Evolutionary conservation across 2,329 filamentous ascomycete genomes (phyloP).

Genomic region (Pseudonectria foliicola): DNA sequence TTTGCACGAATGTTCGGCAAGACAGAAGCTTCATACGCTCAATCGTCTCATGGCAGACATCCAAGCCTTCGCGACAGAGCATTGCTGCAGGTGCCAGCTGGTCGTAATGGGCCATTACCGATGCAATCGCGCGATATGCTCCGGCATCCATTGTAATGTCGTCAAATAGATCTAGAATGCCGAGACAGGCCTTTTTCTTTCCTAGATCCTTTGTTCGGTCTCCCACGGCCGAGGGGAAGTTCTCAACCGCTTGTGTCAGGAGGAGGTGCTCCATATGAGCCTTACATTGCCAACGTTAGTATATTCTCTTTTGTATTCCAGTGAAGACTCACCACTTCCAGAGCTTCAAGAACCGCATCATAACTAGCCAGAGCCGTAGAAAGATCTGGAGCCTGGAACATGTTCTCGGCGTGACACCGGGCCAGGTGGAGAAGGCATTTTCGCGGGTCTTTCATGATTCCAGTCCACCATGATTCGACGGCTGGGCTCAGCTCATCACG

Average conservation of each 20-base stretch:
- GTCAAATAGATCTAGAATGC: conserved; percentile 13
- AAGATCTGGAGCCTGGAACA: conserved; percentile 9
- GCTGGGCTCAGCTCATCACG: conserved; percentile 5
- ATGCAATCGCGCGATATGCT: conserved; percentile 15
- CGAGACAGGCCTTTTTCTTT: conserved; percentile 8
- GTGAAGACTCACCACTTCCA: conserved; percentile 9
- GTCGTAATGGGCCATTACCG: conserved; percentile 10
- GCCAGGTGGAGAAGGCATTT: conserved; percentile 11
- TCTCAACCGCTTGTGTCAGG: conserved; percentile 7
- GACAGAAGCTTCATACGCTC: conserved; percentile 12
- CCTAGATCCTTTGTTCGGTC: conserved; percentile 1
- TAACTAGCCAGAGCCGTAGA: conserved; percentile 5
- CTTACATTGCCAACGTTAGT: too few relatives aligned
- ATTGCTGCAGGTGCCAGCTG: conserved; percentile 9
- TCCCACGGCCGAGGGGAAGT: conserved; percentile 6
- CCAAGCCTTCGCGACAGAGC: conserved; percentile 12
- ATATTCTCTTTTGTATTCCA: too few relatives aligned
- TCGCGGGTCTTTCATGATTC: conserved; percentile 10
- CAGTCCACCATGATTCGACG: conserved; percentile 14
- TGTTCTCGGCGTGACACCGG: conserved; percentile 9
- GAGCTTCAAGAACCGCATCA: conserved; percentile 4
- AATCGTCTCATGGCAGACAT: conserved; percentile 2
- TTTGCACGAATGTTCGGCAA: conserved; percentile 10
- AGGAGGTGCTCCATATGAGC: conserved; percentile 9
- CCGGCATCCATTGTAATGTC: conserved; percentile 10